Evolutionary conservation across 345 rosid genomes (phyloP).

Genomic region (Acer saccharum): DNA sequence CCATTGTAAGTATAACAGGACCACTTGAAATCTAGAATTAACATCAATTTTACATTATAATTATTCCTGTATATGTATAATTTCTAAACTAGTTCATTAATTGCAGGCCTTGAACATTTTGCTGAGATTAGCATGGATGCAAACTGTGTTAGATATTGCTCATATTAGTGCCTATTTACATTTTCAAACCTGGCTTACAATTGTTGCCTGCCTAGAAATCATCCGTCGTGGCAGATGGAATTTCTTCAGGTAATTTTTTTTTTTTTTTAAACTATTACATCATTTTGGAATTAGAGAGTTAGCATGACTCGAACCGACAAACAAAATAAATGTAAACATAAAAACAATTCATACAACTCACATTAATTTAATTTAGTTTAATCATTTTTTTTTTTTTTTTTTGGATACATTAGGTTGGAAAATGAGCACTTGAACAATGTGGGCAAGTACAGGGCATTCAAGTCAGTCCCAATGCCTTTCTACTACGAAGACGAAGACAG

Average conservation of each 20-base stretch:
- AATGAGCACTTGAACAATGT: conserved; percentile 83
- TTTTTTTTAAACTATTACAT: too few relatives aligned
- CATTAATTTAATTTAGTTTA: not conserved
- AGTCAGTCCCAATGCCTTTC: conserved; percentile 79
- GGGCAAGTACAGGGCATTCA: conserved; percentile 71
- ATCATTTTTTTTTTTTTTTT: not conserved
- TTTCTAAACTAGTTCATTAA: not conserved
- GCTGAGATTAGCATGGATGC: conserved; percentile 72
- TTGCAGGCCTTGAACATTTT: conserved; percentile 49
- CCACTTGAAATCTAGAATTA: not conserved
- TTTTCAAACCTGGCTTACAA: conserved; percentile 36
- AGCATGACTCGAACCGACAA: too few relatives aligned
- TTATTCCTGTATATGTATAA: not conserved
- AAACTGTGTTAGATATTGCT: conserved; percentile 39
- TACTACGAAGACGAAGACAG: conserved; percentile 52
- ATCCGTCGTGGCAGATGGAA: conserved; percentile 77
- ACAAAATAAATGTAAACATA: too few relatives aligned
- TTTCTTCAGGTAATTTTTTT: conserved; percentile 53
- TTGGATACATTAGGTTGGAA: conserved; percentile 45
- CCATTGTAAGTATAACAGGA: conserved; percentile 45
- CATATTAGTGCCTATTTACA: conserved; percentile 40
- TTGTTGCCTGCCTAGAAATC: conserved; percentile 68
- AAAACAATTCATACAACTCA: too few relatives aligned
- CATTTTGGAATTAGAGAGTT: too few relatives aligned
- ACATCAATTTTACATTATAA: not conserved